A percentile compares a stretch with the other conserved stretches of the same genome.
phyloP scores from a whole-genome alignment of 2,329 filamentous ascomycete genomes.

The Aspergillus sp. region DNA sequence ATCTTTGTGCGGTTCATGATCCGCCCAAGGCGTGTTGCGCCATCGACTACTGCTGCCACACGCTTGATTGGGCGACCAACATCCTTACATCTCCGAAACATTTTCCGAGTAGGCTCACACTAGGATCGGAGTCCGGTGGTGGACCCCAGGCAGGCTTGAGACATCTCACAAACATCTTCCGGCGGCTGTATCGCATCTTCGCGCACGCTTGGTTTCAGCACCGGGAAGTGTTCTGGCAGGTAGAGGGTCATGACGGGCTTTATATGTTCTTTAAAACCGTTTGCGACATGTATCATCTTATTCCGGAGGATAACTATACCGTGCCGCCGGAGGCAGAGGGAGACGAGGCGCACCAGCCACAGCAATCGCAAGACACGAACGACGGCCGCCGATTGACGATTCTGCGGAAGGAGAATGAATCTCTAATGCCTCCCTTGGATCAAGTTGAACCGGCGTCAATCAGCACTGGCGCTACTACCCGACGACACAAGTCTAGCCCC shows the following conservation, averaged over 20 bases:
- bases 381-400: constrained; percentile 38
- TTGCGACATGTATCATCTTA: constrained; percentile 84
- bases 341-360: constrained; percentile 54
- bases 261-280: constrained; percentile 98
- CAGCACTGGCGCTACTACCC: constrained; percentile 68
- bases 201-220: constrained; percentile 99
- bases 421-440: constrained; percentile 19
- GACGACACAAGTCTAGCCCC: constrained; percentile 79
- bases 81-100: constrained; percentile 92
- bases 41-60: constrained; percentile 99
- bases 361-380: constrained; percentile 21
- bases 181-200: constrained; percentile 92
- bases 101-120: constrained; percentile 79
- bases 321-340: constrained; percentile 92
- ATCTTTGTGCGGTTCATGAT: constrained; percentile 95
- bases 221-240: constrained; percentile 88
- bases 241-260: constrained; percentile 85
- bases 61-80: constrained; percentile 95
- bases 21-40: constrained; percentile 95
- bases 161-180: constrained; percentile 92
- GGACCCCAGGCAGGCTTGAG: constrained; percentile 46
- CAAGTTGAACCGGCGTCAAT: constrained; percentile 47
- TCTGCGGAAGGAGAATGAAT: constrained; percentile 34
- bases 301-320: constrained; percentile 94
- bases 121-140: constrained; percentile 50